phyloP scores from a whole-genome alignment of 306 rosid species.

The Quercus gilva region DNA sequence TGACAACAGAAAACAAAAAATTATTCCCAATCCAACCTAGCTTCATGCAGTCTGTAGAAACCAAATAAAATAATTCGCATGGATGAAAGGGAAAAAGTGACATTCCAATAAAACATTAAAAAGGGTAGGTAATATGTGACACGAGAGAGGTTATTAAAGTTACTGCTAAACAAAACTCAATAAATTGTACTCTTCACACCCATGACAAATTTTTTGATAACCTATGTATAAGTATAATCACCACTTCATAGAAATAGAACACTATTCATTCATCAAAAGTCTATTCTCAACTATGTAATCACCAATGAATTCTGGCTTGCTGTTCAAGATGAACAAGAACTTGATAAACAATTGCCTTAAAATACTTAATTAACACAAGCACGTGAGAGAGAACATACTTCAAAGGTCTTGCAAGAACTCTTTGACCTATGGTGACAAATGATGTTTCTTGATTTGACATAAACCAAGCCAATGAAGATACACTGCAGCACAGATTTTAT shows the following conservation, averaged over 20 bases:
- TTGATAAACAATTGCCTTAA: constrained; percentile 9
- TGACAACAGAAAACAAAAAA: not conserved
- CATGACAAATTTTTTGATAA: not conserved
- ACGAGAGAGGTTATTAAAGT: not conserved
- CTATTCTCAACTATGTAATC: constrained; percentile 3
- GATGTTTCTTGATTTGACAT: constrained; percentile 99
- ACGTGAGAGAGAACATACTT: constrained; percentile 56
- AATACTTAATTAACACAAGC: not conserved
- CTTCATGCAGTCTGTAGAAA: not conserved
- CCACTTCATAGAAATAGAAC: not conserved
- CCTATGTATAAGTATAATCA: not conserved
- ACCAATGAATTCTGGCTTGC: constrained; percentile 8
- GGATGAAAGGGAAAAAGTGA: not conserved
- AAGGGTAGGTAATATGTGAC: not conserved
- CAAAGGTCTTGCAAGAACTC: constrained; percentile 96
- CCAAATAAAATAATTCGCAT: not conserved
- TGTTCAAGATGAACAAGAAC: constrained; percentile 6
- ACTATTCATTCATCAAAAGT: not conserved
- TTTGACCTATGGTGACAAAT: constrained; percentile 94
- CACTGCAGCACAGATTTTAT: constrained; percentile 50
- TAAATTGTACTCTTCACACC: not conserved
- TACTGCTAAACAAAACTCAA: not conserved
- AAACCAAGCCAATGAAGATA: constrained; percentile 98
- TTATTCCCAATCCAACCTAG: not conserved
- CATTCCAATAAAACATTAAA: not conserved